These are phyloP conservation scores for Mycena crocata DNA, from an alignment of 768 basidiomycete genomes.

Conservation along the genomic window DNA sequence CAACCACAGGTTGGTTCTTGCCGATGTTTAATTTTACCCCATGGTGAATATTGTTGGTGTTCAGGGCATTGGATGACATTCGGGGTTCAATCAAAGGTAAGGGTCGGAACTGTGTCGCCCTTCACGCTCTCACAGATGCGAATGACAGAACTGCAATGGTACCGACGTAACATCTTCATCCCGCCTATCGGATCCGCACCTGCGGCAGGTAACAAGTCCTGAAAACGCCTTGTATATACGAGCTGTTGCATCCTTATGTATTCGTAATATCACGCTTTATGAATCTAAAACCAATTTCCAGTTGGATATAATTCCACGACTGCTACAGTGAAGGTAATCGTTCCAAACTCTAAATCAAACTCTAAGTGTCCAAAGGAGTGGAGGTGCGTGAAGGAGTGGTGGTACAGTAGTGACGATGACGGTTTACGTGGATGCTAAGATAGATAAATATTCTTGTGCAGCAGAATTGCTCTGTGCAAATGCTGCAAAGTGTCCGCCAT, in stretches of 20 bases:
- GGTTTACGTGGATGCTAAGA: no score
- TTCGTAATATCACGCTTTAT: no score
- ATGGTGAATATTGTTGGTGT: background rate
- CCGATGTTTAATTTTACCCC: background rate
- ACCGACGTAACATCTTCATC: constrained; percentile 79
- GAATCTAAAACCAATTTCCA: no score
- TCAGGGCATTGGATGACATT: constrained; percentile 88
- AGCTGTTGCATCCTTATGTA: no score
- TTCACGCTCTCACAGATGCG: background rate
- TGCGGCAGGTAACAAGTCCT: background rate
- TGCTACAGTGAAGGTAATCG: no score
- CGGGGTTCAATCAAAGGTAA: constrained; percentile 77
- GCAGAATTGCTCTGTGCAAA: background rate
- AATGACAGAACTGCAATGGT: constrained; percentile 79
- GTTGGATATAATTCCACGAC: background rate
- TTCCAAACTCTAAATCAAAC: no score
- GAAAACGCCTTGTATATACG: background rate
- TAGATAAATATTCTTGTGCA: no score
- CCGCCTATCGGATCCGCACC: constrained; percentile 35
- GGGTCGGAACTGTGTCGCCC: background rate
- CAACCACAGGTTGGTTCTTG: constrained; percentile 65
- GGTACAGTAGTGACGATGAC: no score
- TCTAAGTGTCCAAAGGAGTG: no score
- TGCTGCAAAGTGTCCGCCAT: background rate
- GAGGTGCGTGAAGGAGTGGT: no score